phyloP scores from a whole-genome alignment of 805 yeast species.

The Candida coleopterorum region DNA sequence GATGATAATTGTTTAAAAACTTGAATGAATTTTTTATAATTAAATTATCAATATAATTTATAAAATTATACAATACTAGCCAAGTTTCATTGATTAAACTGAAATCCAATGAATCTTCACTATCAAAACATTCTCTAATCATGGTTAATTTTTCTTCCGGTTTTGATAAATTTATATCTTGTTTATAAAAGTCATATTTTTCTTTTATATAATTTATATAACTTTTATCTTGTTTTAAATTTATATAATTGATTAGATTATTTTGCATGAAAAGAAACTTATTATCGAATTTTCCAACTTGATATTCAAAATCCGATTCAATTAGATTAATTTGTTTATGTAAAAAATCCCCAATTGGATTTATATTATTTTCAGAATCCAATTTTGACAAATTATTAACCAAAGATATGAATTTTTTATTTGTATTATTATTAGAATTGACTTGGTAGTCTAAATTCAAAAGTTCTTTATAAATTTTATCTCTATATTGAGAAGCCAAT shows the following conservation, averaged over 20 bases:
- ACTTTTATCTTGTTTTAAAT: constrained; percentile 32
- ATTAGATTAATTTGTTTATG: constrained; percentile 26
- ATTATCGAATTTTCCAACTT: constrained; percentile 30
- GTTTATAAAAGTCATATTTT: constrained; percentile 33
- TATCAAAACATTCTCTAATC: constrained; percentile 29
- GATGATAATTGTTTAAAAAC: constrained; percentile 34
- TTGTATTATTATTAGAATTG: constrained; percentile 1
- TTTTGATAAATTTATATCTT: constrained; percentile 23
- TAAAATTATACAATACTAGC: constrained; percentile 35
- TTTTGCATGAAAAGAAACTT: constrained; percentile 34
- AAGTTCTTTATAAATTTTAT: constrained; percentile 31
- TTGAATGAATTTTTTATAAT: constrained; percentile 25
- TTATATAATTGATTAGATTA: constrained; percentile 32
- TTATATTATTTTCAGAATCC: constrained; percentile 11
- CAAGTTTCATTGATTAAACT: constrained; percentile 40
- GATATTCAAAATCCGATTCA: constrained; percentile 30
- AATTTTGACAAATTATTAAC: constrained; percentile 36
- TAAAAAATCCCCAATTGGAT: constrained; percentile 35
- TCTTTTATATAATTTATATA: constrained; percentile 34
- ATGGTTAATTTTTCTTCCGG: constrained; percentile 24
- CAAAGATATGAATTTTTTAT: constrained; percentile 31
- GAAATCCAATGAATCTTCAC: constrained; percentile 36
- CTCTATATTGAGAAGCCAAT: constrained; percentile 31
- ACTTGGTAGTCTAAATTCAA: constrained; percentile 35
- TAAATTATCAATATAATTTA: constrained; percentile 28